Base-by-base conservation (phyloP, 2,329 filamentous ascomycete genomes). In the Bipolaris sorokiniana region DNA sequence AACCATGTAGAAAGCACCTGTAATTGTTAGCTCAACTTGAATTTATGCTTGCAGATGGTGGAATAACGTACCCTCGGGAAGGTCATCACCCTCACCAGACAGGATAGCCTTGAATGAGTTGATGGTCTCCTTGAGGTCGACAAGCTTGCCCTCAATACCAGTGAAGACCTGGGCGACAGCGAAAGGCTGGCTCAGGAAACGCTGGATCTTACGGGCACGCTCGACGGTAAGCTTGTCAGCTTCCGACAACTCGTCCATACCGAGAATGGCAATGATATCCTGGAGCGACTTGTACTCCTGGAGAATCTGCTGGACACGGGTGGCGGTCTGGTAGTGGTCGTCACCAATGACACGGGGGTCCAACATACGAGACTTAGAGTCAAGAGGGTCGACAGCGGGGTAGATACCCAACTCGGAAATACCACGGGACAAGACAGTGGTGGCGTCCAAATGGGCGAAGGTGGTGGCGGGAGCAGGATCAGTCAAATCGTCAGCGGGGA, bases 231-330 rank as follows among this genome's bases (percentile, higher is more conserved):
- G 89, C 90, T 99, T 97, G 83, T 99, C 95, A 76, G 91, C 90
- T 87, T 98, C 95, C 67, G 95, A 98, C 83, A 99, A 84, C 82
- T 99, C 95, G 83, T 99, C 95, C 95, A 99, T 98, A 90, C 94
- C 94, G 80, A 98, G 84, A 92, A 99, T 99, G 83, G 95, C 95
- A 86, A 97, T 97, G 89, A 99, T 99, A 86, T 99, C 95, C 86
- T 99, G 95, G 71, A 99, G 92, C 67, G 94, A 98, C 91, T 98
- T 98, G 91, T 99, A 99, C 87, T 98, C 95, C 85, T 99, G 95
- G 80, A 99, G 90, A 83, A 97, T 98, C 85, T 97, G 92, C 87
- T 99, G 95, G 78, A 99, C 95, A 75, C 89, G 89, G 80, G 90
- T 91, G 80, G 95, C 95, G 75, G 88, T 94, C 64, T 92, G 81